Base-by-base conservation (phyloP, 2,329 filamentous ascomycete species). In the Diaporthe vaccinii region DNA sequence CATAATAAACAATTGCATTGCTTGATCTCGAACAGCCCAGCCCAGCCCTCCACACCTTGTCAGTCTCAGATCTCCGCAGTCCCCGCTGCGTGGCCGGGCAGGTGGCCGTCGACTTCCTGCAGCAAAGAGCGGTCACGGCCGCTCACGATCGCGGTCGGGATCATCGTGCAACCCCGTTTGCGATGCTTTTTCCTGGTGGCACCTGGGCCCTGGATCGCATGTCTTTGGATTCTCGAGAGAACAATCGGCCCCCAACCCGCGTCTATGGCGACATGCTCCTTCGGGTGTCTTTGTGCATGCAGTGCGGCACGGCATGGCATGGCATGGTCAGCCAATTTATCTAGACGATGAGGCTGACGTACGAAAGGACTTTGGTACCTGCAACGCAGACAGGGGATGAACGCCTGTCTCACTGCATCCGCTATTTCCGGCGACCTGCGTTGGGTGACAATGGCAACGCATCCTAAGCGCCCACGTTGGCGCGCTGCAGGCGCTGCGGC, bases 391-490 rank as follows among this genome's bases (percentile, higher is more conserved):
- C 2, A 1, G 61, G 41, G 61, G 44, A 36, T 49, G 44, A 51
- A 34, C 20, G 44, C 28, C 44, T 57, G 58, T 71, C 73, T 51
- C 58, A 53, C 68, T 31, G n/a, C 46, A 44, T 36, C 62, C 57
- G n/a, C 62, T 67, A 65, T 71, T 67, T 71, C 55, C 72, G 69
- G 61, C 59, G 59, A 53, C 73, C 73, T 58, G 55, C 57, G 41
- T 55, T 62, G 44, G 67, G 73, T 75, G 69, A 72, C 75, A 76
- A 65, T 71, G 67, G 72, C 58, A 39, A 65, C 57, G 46, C 73
- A 76, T 36, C 41, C 41, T 77, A 77, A 74, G 76, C 76, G 76
- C 76, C 76, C 67, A 69, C 31, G 25, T 59, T 74, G 58, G 61
- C 59, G 74, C 68, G 71, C 68, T 49, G 46, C 59, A 69, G 36